Base-by-base conservation (phyloP, 768 basidiomycete genomes). In the Boletellus sp. region DNA sequence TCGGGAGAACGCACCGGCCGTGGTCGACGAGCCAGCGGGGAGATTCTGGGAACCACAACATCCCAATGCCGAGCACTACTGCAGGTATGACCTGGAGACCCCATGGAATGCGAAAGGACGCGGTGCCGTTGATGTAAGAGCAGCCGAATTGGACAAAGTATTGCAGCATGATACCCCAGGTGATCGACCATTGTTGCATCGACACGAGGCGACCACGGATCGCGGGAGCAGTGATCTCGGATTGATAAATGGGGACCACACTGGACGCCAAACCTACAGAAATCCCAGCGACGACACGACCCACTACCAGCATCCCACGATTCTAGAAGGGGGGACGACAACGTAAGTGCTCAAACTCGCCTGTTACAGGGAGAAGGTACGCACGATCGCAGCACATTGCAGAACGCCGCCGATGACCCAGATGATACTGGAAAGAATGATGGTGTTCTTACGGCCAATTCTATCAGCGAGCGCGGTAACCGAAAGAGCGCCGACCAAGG, bases 91-190 rank as follows among this genome's bases (percentile, higher is more conserved):
- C 77, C 63, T 90, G 88, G 23, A 90, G 68, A 48, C 83, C 84
- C 85, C 85, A 87, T 10, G 87, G 87, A 55, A 90, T 84, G 22
- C 87, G 82, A 78, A 88, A 90, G 0, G 85, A 86, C 0, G 85
- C 84, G 12, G 64, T 73, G 28, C 85, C 83, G 17, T 82, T 67
- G 63, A 88, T 84, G 63, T 69, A 68, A 1, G 84, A 87, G 63
- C 82, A 85, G 9, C 85, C 85, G 52, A 87, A 86, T 56, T 86
- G 80, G 54, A 87, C 76, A 64, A 87, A 87, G 70, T 88, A 83
- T 54, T 87, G 86, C 38, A 89, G 66, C 55, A 85, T 71, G 61
- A 87, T 87, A 68, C 85, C 85, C 84, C 87, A 87, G 0, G 85
- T 86, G 60, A 86, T 87, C 3, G 84, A 78, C 80, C 85, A 88